Evolutionary conservation across 306 rosid species (phyloP).

Genomic region (Cicer cuneatum): DNA sequence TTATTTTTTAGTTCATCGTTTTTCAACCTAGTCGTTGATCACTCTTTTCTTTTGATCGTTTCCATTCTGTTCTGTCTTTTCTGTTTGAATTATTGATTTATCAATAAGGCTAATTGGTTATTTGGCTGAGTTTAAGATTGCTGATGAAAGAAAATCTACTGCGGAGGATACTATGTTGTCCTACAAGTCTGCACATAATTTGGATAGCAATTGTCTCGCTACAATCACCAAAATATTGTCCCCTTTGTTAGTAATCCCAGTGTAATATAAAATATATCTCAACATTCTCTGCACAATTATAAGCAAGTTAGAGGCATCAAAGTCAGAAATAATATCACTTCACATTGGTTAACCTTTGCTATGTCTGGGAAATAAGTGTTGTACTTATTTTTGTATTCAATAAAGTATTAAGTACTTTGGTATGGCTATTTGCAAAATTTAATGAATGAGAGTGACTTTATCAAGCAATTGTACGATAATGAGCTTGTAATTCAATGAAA

Average conservation of each 20-base stretch:
- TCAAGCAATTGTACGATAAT: not conserved
- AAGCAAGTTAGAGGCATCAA: not conserved
- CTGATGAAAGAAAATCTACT: no score
- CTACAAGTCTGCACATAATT: no score
- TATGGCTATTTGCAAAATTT: not conserved
- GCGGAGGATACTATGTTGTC: no score
- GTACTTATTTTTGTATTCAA: not conserved
- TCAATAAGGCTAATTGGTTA: constrained; percentile 15
- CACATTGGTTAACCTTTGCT: not conserved
- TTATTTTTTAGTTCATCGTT: constrained; percentile 8
- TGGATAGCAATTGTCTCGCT: no score
- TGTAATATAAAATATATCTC: not conserved
- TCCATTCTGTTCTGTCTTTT: no score
- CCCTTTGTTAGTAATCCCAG: not conserved
- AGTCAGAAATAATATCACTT: not conserved
- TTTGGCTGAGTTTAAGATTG: no score
- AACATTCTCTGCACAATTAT: not conserved
- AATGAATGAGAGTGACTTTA: not conserved
- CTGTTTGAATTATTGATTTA: constrained; percentile 1
- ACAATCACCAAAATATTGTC: not conserved
- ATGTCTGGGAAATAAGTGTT: not conserved
- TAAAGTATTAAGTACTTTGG: not conserved
- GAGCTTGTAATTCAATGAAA: not conserved
- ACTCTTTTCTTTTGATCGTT: not conserved
- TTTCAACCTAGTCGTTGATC: not conserved